Evolutionary conservation across 495 filamentous ascomycete genomes (phyloP), one percentile per base, ranked within the genome.

Genomic region (Hypoxylon perforatum): DNA sequence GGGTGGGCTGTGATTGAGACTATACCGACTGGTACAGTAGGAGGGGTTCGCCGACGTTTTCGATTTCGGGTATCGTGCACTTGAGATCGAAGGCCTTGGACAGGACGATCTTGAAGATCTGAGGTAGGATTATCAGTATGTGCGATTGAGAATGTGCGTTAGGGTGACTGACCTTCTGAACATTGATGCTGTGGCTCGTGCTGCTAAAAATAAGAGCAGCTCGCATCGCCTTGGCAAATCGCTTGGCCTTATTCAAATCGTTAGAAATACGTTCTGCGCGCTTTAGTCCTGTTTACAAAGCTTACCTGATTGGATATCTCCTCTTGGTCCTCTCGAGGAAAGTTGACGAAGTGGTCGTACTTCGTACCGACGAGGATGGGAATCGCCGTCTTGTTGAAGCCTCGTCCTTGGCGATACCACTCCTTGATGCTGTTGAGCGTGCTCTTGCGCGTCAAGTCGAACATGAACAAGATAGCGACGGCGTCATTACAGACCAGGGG

Each of bases 61-160:
- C 94, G 73, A 99, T 98, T 77, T 99, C 95, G 9, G 95, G 95
- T 73, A 99, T 98, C 3, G 95, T 99, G 83, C 95, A 99, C 75
- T 97, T 97, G 60, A 99, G 85, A 75, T 99, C 95, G 74, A 99
- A 99, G 0, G 95, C 96, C 79, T 99, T 99, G 59, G 94, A 94
- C 28, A 99, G 86, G 56, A 99, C 95, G 70, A 99, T 99, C 77
- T 99, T 99, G 86, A 99, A 99, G 74, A 99, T 99, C 95, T 99
- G 61, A 12, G 21, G 22, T 35, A 7, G 19, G 42, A 48, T 19
- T 15, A 57, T 75, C 44, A 72, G 65, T 48, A 71, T 45, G 21
- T 18, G 9, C n/a, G 41, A 48, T 11, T 45, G 70, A 36, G 33
- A 15, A 54, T 38, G 45, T 19, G 35, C 21, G 50, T 12, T 2